Conservation (phyloP, 2,329 filamentous ascomycete genomes). For the Monilinia fructigena region DNA sequence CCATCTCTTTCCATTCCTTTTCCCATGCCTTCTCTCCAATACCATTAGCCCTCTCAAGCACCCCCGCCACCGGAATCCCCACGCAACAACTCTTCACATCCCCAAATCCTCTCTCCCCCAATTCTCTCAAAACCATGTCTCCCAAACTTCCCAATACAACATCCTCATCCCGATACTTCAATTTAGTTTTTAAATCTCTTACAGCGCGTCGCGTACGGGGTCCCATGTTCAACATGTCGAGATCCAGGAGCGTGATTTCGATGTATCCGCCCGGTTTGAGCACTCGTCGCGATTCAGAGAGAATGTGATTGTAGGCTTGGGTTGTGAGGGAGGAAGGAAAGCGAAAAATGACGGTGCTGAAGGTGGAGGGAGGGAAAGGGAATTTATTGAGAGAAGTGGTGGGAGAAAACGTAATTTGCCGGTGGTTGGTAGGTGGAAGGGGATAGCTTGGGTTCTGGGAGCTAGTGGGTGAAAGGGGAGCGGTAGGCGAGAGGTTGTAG, state of each 20-base stretch:
- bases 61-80: slow-evolving; percentile 68
- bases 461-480: slow-evolving; percentile 45
- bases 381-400: slow-evolving; percentile 53
- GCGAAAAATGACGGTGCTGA: slow-evolving; percentile 72
- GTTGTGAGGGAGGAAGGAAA: slow-evolving; percentile 72
- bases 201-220: slow-evolving; percentile 66
- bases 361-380: slow-evolving; percentile 73
- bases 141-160: slow-evolving; percentile 60
- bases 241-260: slow-evolving; percentile 75
- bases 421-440: slow-evolving; percentile 65
- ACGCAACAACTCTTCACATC: slow-evolving; percentile 75
- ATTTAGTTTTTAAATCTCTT: slow-evolving; percentile 67
- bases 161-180: slow-evolving; percentile 59
- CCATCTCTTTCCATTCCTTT: slow-evolving; percentile 26
- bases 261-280: slow-evolving; percentile 75
- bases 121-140: slow-evolving; percentile 62
- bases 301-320: slow-evolving; percentile 65
- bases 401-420: slow-evolving; percentile 64
- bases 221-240: slow-evolving; percentile 82
- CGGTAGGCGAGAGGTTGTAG: slow-evolving; percentile 66
- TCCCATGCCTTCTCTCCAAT: slow-evolving; percentile 23
- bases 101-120: slow-evolving; percentile 68
- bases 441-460: slow-evolving; percentile 50
- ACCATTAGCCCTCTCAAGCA: slow-evolving; percentile 38
- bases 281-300: slow-evolving; percentile 74